Conservation (phyloP, 2,329 filamentous ascomycete genomes). For the Hymenoscyphus salicellus region DNA sequence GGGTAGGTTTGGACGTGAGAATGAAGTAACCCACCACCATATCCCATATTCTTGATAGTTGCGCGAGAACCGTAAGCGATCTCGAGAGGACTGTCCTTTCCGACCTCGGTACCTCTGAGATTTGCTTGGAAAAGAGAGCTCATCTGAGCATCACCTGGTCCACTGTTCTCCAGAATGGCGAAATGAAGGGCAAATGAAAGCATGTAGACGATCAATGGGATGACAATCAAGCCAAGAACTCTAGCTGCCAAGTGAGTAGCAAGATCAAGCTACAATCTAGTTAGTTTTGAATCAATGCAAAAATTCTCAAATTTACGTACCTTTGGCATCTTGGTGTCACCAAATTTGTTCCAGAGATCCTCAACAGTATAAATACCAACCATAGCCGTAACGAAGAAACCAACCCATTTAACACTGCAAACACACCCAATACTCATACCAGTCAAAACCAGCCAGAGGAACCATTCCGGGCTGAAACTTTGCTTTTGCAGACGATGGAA, state of each 20-base stretch:
- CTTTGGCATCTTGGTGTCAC: constrained; percentile 85
- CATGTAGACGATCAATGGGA: constrained; percentile 89
- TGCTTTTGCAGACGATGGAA: constrained; percentile 86
- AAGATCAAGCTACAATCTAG: constrained; percentile 52
- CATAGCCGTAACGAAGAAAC: constrained; percentile 89
- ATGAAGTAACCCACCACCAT: constrained; percentile 92
- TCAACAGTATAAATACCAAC: constrained; percentile 95
- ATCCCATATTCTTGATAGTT: constrained; percentile 99
- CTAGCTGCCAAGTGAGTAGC: constrained; percentile 76
- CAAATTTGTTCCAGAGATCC: constrained; percentile 98
- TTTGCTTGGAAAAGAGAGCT: constrained; percentile 99
- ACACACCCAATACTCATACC: constrained; percentile 96
- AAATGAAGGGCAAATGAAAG: constrained; percentile 96
- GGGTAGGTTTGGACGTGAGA: constrained; percentile 96
- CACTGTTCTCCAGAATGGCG: constrained; percentile 85
- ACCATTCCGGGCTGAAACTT: constrained; percentile 90
- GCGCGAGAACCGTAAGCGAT: constrained; percentile 83
- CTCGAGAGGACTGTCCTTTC: constrained; percentile 90
- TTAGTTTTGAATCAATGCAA: constrained; percentile 13
- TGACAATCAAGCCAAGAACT: constrained; percentile 79
- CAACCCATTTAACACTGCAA: constrained; percentile 97
- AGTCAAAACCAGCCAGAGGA: constrained; percentile 87
- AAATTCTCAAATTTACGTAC: constrained; percentile 43
- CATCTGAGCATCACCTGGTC: constrained; percentile 99
- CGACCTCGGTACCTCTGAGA: constrained; percentile 86